Conservation (phyloP, 306 rosid genomes). For the Casuarina glauca region DNA sequence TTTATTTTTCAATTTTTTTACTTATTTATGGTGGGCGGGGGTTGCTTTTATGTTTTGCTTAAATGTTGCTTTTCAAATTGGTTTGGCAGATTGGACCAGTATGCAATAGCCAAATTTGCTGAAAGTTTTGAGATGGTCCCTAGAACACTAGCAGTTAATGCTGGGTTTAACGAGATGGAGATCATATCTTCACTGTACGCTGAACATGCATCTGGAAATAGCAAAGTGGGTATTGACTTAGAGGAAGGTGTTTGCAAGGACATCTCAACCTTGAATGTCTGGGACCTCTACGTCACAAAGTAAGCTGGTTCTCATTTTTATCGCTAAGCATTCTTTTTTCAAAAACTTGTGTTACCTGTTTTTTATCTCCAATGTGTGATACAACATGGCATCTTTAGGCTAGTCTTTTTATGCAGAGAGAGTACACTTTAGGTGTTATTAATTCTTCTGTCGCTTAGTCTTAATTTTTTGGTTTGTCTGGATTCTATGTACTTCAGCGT, state of each 20-base stretch:
- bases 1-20: too few species aligned
- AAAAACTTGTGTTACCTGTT: background rate
- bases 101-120: constrained; percentile 95
- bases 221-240: constrained; percentile 85
- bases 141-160: constrained; percentile 90
- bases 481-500: background rate
- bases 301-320: constrained; percentile 37
- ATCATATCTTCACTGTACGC: constrained; percentile 94
- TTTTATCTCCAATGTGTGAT: background rate
- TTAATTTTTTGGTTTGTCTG: background rate
- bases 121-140: constrained; percentile 96
- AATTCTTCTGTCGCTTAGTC: background rate
- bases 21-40: too few species aligned
- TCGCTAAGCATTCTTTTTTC: background rate
- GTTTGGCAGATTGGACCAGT: constrained; percentile 91
- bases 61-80: constrained; percentile 5
- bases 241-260: constrained; percentile 84
- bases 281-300: constrained; percentile 96
- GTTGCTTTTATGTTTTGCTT: background rate
- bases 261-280: constrained; percentile 50
- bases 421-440: background rate
- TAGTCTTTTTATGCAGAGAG: background rate
- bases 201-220: constrained; percentile 93
- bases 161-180: constrained; percentile 95
- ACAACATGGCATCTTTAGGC: background rate